Evolutionary conservation across 139 green algal genomes (phyloP).

Genomic region (Trebouxia sp.): DNA sequence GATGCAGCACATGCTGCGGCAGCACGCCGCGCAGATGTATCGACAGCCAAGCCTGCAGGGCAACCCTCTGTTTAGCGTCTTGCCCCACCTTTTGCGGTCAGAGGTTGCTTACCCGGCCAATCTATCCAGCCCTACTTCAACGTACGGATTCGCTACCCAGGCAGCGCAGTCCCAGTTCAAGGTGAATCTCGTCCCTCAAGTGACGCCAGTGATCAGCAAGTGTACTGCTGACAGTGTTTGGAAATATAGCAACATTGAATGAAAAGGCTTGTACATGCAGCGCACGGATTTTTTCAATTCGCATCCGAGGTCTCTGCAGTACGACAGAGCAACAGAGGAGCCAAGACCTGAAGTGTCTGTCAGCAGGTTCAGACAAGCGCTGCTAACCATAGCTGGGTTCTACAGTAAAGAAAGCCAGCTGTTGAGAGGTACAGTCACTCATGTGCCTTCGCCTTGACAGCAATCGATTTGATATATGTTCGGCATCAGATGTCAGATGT

Average conservation of each 20-base stretch:
- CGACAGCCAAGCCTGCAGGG: neutral
- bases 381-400: conserved; percentile 50
- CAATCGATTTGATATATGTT: neutral
- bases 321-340: conserved; percentile 3
- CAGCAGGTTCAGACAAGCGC: conserved; percentile 22
- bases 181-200: no score
- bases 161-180: neutral
- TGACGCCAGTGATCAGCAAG: neutral
- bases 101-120: neutral
- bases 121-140: neutral
- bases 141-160: neutral
- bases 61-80: neutral
- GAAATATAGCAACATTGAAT: no score
- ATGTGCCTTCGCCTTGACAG: neutral
- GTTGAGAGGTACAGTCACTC: conserved; percentile 31
- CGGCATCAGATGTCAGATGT: no score
- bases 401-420: conserved; percentile 49
- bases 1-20: neutral
- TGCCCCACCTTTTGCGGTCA: neutral
- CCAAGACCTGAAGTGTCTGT: conserved; percentile 9
- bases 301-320: conserved; percentile 30
- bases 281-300: neutral
- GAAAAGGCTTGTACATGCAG: neutral
- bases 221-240: neutral
- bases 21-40: neutral